Percentiles rank a stretch among this genome's conserved stretches.
Conservation (phyloP, 352 stramenopile species). For the Phytophthora pseudosyringae region DNA sequence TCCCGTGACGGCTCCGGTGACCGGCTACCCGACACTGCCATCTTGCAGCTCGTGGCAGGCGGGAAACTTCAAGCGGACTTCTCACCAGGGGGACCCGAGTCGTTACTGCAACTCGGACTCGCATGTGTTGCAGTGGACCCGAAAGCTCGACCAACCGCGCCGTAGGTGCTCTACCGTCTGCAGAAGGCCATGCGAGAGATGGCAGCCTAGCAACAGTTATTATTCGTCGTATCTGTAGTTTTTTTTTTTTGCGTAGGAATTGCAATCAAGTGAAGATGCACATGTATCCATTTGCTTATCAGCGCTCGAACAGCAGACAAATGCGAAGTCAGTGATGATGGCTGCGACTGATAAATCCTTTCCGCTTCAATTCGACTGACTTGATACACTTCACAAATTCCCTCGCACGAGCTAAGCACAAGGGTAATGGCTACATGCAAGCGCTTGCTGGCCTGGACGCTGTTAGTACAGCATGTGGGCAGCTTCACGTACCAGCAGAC, state of each 20-base stretch:
- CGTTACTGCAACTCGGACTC: neutral
- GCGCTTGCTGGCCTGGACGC: neutral
- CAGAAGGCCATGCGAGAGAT: slow-evolving; percentile 2
- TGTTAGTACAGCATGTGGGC: neutral
- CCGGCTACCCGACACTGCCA: neutral
- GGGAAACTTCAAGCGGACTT: neutral
- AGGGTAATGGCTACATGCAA: neutral
- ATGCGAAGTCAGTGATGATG: too few species aligned
- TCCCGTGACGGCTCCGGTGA: neutral
- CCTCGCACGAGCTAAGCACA: neutral
- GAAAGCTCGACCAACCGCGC: neutral
- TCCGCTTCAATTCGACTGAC: too few species aligned
- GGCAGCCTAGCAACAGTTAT: neutral
- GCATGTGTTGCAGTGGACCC: slow-evolving; percentile 2
- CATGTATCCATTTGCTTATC: neutral
- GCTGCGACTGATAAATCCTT: too few species aligned
- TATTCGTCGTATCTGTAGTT: neutral
- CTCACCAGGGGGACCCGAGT: neutral
- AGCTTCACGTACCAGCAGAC: slow-evolving; percentile 23
- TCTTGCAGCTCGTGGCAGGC: slow-evolving; percentile 1
- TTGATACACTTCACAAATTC: neutral
- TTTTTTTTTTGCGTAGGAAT: neutral
- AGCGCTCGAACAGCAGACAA: neutral
- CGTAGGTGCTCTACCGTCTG: slow-evolving; percentile 1
- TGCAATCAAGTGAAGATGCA: neutral